Evolutionary conservation across 1,284 basidiomycete genomes (phyloP).

Genomic region (Trametes hirsuta): DNA sequence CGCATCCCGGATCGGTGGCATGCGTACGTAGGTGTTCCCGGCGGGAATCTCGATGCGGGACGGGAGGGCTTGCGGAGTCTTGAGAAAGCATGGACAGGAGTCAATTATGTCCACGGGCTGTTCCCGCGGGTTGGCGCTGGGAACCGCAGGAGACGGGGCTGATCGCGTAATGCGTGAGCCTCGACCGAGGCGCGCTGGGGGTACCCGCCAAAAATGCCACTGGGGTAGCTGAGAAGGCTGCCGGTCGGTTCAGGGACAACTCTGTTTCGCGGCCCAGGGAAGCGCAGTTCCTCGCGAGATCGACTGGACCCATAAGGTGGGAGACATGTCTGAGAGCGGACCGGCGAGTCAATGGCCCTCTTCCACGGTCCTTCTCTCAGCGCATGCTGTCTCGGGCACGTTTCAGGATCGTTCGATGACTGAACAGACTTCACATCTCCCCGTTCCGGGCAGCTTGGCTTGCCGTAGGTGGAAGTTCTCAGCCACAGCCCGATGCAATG

Average conservation of each 20-base stretch:
- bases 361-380: slow-evolving; percentile 28
- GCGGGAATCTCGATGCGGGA: slow-evolving; percentile 27
- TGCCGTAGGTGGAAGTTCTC: slow-evolving; percentile 29
- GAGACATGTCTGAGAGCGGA: slow-evolving; percentile 23
- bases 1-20: slow-evolving; percentile 21
- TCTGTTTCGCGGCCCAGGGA: slow-evolving; percentile 31
- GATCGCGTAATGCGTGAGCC: slow-evolving; percentile 29
- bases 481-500: slow-evolving; percentile 23
- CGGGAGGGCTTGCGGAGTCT: slow-evolving; percentile 20
- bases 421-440: slow-evolving; percentile 28
- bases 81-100: slow-evolving; percentile 26
- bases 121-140: slow-evolving; percentile 27
- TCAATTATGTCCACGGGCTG: slow-evolving; percentile 26
- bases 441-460: slow-evolving; percentile 29
- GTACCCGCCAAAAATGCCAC: slow-evolving; percentile 19
- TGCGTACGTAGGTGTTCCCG: slow-evolving; percentile 26
- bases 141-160: slow-evolving; percentile 18
- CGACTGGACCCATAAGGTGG: slow-evolving; percentile 29
- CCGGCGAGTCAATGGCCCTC: slow-evolving; percentile 20
- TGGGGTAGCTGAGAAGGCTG: slow-evolving; percentile 23
- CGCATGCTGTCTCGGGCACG: slow-evolving; percentile 26
- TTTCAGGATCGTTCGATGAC: slow-evolving; percentile 25
- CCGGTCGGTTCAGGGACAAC: slow-evolving; percentile 28
- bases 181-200: slow-evolving; percentile 15
- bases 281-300: slow-evolving; percentile 25